Evolutionary conservation across 441 rosid species (phyloP), one percentile per base, ranked within the genome.

Genomic region (Francoa sonchifolia): DNA sequence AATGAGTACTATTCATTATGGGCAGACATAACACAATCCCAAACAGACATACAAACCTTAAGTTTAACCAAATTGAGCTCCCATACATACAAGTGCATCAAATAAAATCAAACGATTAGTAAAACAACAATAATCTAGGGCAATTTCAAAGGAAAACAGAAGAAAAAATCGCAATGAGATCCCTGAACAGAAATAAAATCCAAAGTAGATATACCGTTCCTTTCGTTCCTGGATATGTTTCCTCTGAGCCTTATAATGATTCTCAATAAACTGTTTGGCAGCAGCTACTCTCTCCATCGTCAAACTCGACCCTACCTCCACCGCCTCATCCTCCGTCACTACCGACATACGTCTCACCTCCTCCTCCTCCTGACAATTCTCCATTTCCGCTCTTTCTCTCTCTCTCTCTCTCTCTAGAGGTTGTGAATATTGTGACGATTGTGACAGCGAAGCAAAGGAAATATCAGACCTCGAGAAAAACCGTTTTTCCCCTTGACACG

Each of bases 251-350:
- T 77, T 64, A 43, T 89, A 89, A 64, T 89, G 97, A 66, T 81
- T 84, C 77, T 89, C 97, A 37, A 89, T 89, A 71, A 64, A 89
- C 83, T 81, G 87, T 53, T 88, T 89, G 19, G 95, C 88, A 9
- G 95, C 95, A n/a, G 97, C 97, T 39, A 89, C 97, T 54, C 67
- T 89, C 88, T 84, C 97, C 94, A 89, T 75, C 49, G 95, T 84
- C 69, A 84, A 77, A 58, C 78, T 84, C 56, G 95, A 89, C 49
- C 90, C 94, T 48, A 71, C 31, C 52, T 72, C 79, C 72, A 73
- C 88, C 52, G 69, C 55, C 47, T 50, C 57, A 41, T 52, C 57
- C 57, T 25, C 42, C 39, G 22, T 22, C 8, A 7, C 44, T 19
- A 5, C 36, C 36, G 15, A 5, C 36, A 33, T 33, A 22, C 4